Evolutionary conservation across 2,329 filamentous ascomycete species (phyloP).

Genomic region (Arachnomyces sp.): DNA sequence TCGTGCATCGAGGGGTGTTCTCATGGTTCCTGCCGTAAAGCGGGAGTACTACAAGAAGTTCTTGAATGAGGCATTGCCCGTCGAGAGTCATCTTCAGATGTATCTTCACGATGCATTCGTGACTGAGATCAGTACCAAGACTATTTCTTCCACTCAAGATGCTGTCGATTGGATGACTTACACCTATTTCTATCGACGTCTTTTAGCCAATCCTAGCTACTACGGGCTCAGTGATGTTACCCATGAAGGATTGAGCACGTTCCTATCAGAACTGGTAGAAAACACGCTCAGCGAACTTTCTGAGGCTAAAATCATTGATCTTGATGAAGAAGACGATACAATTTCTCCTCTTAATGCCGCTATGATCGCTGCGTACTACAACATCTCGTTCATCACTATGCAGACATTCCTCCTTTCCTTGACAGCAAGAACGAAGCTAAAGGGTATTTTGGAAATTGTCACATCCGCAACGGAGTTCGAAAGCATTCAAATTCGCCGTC

Average conservation of each 20-base stretch:
- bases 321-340: constrained; percentile 87
- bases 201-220: constrained; percentile 92
- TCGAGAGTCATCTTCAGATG: constrained; percentile 86
- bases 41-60: constrained; percentile 99
- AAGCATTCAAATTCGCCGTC: constrained; percentile 82
- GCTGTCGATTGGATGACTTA: constrained; percentile 98
- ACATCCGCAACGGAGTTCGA: constrained; percentile 97
- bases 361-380: constrained; percentile 98
- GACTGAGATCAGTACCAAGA: constrained; percentile 92
- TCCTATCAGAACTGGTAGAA: constrained; percentile 90
- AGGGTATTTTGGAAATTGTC: constrained; percentile 92
- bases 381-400: constrained; percentile 98
- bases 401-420: constrained; percentile 94
- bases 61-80: constrained; percentile 86
- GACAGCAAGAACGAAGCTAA: constrained; percentile 81
- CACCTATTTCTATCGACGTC: constrained; percentile 92
- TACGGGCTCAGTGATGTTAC: constrained; percentile 84
- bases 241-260: constrained; percentile 86
- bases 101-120: constrained; percentile 95
- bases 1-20: constrained; percentile 75
- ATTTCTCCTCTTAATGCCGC: constrained; percentile 87
- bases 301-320: constrained; percentile 90
- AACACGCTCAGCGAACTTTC: constrained; percentile 80
- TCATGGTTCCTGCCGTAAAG: constrained; percentile 93
- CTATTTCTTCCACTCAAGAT: constrained; percentile 89